A percentile compares a stretch with the other conserved stretches of the same genome.
Evolutionary conservation across 2,329 filamentous ascomycete genomes (phyloP).

Genomic region (Xylaria sp.): DNA sequence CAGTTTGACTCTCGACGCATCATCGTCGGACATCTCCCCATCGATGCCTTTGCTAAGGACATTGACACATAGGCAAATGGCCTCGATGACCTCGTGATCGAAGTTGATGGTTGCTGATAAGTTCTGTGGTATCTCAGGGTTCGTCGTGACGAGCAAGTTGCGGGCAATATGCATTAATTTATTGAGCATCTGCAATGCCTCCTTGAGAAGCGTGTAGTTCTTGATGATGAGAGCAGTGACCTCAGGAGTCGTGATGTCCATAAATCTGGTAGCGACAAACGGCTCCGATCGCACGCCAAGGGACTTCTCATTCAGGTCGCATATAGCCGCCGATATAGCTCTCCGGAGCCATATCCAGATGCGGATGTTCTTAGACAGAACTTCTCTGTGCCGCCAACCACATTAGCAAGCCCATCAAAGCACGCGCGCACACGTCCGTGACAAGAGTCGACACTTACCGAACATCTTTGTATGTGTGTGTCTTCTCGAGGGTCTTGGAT

Average conservation of each 20-base stretch:
- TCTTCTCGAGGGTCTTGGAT: conserved; percentile 58
- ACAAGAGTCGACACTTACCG: conserved; percentile 38
- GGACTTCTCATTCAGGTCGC: conserved; percentile 54
- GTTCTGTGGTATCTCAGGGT: conserved; percentile 61
- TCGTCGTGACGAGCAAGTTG: conserved; percentile 59
- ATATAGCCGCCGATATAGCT: conserved; percentile 57
- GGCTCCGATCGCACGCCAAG: conserved; percentile 51
- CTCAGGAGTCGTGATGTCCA: conserved; percentile 54
- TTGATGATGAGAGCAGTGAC: conserved; percentile 58
- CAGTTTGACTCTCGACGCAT: conserved; percentile 50
- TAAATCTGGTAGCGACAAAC: conserved; percentile 47
- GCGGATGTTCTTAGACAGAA: conserved; percentile 56
- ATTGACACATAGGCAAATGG: conserved; percentile 60
- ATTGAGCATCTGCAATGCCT: conserved; percentile 58
- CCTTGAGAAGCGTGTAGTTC: conserved; percentile 56
- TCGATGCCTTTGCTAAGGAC: conserved; percentile 64
- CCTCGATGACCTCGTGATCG: conserved; percentile 61
- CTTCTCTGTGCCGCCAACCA: conserved; percentile 41
- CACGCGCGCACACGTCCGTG: not conserved
- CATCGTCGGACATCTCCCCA: conserved; percentile 55
- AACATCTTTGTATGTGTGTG: conserved; percentile 55
- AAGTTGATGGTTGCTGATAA: conserved; percentile 60
- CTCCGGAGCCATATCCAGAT: conserved; percentile 61
- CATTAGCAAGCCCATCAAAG: conserved; percentile 3
- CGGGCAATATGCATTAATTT: conserved; percentile 63